Percentiles rank a stretch among this genome's conserved stretches.
phyloP scores from a whole-genome alignment of 345 rosid genomes.

The Camelina sativa region DNA sequence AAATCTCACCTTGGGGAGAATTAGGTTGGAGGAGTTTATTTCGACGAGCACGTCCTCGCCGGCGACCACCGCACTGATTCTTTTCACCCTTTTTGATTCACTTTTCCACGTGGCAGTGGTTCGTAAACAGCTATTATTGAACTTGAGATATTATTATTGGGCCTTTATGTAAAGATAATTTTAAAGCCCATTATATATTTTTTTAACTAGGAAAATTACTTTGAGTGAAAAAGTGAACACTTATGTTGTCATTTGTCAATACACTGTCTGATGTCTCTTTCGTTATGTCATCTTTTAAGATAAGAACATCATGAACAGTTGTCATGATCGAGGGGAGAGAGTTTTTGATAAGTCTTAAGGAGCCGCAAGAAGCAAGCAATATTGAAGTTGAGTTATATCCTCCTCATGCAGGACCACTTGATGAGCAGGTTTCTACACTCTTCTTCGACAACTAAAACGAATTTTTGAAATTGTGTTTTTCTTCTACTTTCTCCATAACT shows the following conservation, averaged over 20 bases:
- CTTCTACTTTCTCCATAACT: too few species aligned
- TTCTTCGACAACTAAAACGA: background rate
- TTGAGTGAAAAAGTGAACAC: too few species aligned
- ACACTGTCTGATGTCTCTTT: too few species aligned
- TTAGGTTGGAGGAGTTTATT: background rate
- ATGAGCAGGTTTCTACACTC: background rate
- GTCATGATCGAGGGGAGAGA: background rate
- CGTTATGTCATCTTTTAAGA: background rate
- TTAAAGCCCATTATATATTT: constrained; percentile 17
- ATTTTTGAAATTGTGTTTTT: background rate
- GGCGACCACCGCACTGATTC: constrained; percentile 35
- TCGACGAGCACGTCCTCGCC: constrained; percentile 35
- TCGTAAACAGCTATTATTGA: background rate
- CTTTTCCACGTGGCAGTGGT: constrained; percentile 6
- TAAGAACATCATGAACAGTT: background rate
- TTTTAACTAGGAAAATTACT: background rate
- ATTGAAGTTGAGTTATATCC: background rate
- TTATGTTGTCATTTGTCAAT: too few species aligned
- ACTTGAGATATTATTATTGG: constrained; percentile 25
- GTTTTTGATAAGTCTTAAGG: constrained; percentile 5
- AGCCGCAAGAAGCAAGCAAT: background rate
- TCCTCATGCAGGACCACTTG: constrained; percentile 14
- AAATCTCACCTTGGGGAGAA: constrained; percentile 8
- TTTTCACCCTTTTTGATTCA: background rate
- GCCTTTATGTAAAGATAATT: constrained; percentile 9